Base-by-base conservation (phyloP, 1,139 yeast species). In the Kurtzmaniella quercitrusa region DNA sequence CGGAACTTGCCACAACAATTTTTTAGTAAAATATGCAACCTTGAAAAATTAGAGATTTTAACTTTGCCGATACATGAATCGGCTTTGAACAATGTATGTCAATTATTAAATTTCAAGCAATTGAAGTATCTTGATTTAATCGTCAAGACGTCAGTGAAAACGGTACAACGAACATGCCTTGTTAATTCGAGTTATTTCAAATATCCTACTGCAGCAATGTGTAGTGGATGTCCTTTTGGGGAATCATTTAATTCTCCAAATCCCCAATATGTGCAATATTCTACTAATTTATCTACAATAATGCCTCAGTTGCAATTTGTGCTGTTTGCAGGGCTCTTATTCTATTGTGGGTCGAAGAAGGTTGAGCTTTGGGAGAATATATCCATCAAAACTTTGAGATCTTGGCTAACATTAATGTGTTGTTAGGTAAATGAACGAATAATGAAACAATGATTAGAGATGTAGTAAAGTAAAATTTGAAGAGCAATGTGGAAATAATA, bases 41-140 rank as follows among this genome's bases (percentile, higher is more conserved):
- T 50, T 42, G 33, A 45, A 46, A 21, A 44, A 42, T 38, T 52
- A 40, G 42, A 51, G 47, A 41, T 46, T 47, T 46, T 16, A 25
- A 9, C 23, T 21, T n/a, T 23, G 14, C 34, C 40, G 10, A 7
- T 43, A 18, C 37, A 34, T 23, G 33, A 23, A 17, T 41, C 39
- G n/a, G 44, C 40, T 21, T 15, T 27, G 8, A 38, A 17, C 5
- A 14, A 29, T 3, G 14, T 19, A 23, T 18, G 23, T 42, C 2
- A 41, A 38, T 11, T 38, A 33, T 8, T 36, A 8, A n/a, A 39
- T 9, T 50, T 50, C 37, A 27, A 44, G 23, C 38, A 49, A 15
- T 47, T 55, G 25, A 40, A 46, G n/a, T 49, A 46, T 43, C 45
- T 56, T 12, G 38, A 36, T 19, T 36, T 36, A 12, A 19, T 21